These are phyloP conservation scores for Peltaster fructicola DNA, from an alignment of 2,329 filamentous ascomycete species.

Conservation along the genomic window DNA sequence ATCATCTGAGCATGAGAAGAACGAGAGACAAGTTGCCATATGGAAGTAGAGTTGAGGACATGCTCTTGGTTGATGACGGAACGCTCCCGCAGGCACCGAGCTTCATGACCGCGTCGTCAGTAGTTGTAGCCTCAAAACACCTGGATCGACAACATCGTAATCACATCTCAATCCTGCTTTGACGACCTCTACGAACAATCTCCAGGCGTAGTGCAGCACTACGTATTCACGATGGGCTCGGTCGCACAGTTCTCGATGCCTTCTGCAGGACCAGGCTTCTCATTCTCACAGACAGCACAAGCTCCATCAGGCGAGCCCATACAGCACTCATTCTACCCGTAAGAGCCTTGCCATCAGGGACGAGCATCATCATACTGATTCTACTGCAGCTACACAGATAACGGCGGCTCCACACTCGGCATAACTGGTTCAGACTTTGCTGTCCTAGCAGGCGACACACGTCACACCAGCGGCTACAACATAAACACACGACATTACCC, in stretches of 20 bases:
- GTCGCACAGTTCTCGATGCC: constrained; percentile 33
- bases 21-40: too few species aligned
- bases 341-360: constrained; percentile 21
- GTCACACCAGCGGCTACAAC: constrained; percentile 89
- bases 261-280: constrained; percentile 39
- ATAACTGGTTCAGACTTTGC: constrained; percentile 89
- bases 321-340: constrained; percentile 88
- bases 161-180: too few species aligned
- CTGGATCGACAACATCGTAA: too few species aligned
- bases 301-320: constrained; percentile 30
- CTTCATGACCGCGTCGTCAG: too few species aligned
- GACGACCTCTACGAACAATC: too few species aligned
- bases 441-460: constrained; percentile 93
- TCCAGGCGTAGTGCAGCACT: too few species aligned
- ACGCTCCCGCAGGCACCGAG: too few species aligned
- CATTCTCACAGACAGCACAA: constrained; percentile 37
- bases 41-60: too few species aligned
- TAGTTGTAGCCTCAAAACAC: too few species aligned
- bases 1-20: too few species aligned
- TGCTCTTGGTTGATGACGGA: too few species aligned
- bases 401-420: constrained; percentile 87
- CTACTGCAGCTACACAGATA: constrained; percentile 69
- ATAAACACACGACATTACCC: constrained; percentile 94
- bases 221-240: constrained; percentile 39
- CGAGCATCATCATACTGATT: neutral